These are phyloP conservation scores for Dipodascus geniculatus DNA, from an alignment of 805 yeast species.

Conservation along the genomic window DNA sequence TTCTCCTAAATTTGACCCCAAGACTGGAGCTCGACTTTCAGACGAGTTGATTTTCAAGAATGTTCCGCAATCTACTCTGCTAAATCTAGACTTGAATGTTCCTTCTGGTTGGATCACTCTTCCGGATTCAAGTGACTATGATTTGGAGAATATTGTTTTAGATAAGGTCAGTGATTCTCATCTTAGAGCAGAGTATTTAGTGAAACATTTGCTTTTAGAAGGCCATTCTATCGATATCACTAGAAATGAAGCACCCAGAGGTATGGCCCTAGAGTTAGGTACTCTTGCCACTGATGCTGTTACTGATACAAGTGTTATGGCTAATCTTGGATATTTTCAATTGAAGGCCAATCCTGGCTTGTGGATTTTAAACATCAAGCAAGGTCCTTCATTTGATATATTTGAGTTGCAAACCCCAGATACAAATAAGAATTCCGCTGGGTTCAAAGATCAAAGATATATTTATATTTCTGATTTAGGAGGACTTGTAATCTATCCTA, in stretches of 20 bases:
- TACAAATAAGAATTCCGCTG: background rate
- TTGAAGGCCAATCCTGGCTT: conserved; percentile 61
- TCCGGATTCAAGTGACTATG: conserved; percentile 40
- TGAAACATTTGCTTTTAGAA: conserved; percentile 52
- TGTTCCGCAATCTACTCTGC: conserved; percentile 42
- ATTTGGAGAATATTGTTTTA: conserved; percentile 52
- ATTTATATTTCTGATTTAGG: conserved; percentile 30
- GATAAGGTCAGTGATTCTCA: conserved; percentile 23
- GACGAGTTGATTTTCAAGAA: conserved; percentile 29
- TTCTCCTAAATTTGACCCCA: conserved; percentile 19
- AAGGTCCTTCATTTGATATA: conserved; percentile 32
- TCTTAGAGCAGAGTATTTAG: conserved; percentile 36
- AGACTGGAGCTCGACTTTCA: conserved; percentile 17
- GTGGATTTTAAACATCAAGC: conserved; percentile 42
- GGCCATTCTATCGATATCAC: conserved; percentile 48
- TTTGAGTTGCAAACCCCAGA: conserved; percentile 22
- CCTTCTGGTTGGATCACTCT: conserved; percentile 61
- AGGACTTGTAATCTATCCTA: conserved; percentile 37
- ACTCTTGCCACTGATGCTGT: conserved; percentile 16
- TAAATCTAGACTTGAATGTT: conserved; percentile 44
- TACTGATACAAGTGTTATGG: conserved; percentile 63
- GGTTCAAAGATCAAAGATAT: conserved; percentile 6
- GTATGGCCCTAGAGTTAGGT: conserved; percentile 36
- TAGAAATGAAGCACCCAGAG: conserved; percentile 35
- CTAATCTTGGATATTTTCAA: conserved; percentile 76